A percentile compares a stretch with the other conserved stretches of the same genome.
Evolutionary conservation across 2,329 filamentous ascomycete genomes (phyloP).

Genomic region (Chaetothyriales sp.): DNA sequence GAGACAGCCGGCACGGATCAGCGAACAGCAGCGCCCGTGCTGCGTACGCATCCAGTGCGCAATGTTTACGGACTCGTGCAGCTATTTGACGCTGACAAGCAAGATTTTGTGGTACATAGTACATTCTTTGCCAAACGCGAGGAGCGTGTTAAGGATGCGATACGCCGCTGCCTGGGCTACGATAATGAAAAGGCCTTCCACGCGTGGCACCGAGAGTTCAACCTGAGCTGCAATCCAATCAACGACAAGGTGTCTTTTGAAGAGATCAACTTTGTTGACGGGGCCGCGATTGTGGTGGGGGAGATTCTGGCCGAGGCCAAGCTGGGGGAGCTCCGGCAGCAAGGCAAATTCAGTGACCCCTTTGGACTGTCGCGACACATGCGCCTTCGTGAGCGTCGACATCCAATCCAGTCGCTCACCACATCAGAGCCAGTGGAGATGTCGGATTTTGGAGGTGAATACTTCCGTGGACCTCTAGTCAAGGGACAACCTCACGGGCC

Average conservation of each 20-base stretch:
- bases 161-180: slow-evolving; percentile 28
- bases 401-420: slow-evolving; percentile 12
- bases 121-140: slow-evolving; percentile 30
- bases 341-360: slow-evolving; percentile 19
- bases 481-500: slow-evolving; percentile 41
- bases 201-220: slow-evolving; percentile 27
- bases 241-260: slow-evolving; percentile 18
- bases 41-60: neutral
- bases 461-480: slow-evolving; percentile 41
- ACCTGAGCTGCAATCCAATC: slow-evolving; percentile 25
- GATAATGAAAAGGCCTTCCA: slow-evolving; percentile 28
- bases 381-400: slow-evolving; percentile 11
- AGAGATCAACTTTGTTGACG: slow-evolving; percentile 22
- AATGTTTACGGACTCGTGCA: slow-evolving; percentile 38
- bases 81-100: slow-evolving; percentile 37
- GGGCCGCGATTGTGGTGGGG: slow-evolving; percentile 29
- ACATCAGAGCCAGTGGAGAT: slow-evolving; percentile 29
- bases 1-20: neutral
- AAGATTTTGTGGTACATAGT: slow-evolving; percentile 28
- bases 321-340: slow-evolving; percentile 16
- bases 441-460: slow-evolving; percentile 39
- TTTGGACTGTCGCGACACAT: slow-evolving; percentile 8
- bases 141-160: slow-evolving; percentile 27
- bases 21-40: neutral
- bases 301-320: slow-evolving; percentile 26